These are phyloP conservation scores for Kewa caespitosa DNA, from an alignment of 179 eudicot species.

Conservation along the genomic window DNA sequence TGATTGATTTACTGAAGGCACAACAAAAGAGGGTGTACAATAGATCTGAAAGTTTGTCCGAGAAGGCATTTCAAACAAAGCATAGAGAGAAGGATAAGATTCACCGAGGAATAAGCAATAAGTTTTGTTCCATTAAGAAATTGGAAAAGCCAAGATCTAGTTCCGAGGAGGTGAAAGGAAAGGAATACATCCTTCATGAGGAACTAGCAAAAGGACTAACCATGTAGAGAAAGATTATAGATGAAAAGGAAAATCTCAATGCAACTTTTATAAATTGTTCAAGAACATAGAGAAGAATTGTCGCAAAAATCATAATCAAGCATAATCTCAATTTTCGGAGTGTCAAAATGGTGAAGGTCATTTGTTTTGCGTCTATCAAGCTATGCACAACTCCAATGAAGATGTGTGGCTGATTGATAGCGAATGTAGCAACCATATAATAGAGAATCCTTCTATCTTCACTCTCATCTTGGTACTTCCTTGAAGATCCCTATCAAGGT, in stretches of 20 bases:
- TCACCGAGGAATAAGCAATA: too few species aligned
- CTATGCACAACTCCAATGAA: background rate
- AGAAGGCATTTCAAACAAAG: too few species aligned
- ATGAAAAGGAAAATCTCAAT: background rate
- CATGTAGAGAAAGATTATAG: too few species aligned
- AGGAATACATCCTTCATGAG: too few species aligned
- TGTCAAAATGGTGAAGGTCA: background rate
- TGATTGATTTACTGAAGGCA: too few species aligned
- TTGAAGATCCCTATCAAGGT: background rate
- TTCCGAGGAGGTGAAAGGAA: too few species aligned
- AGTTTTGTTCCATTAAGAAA: too few species aligned
- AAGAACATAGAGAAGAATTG: background rate
- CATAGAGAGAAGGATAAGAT: too few species aligned
- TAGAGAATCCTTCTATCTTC: background rate
- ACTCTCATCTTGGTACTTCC: background rate
- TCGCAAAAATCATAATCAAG: background rate
- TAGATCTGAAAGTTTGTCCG: too few species aligned
- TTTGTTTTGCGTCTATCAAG: background rate
- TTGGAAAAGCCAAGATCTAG: too few species aligned
- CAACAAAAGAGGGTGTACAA: too few species aligned
- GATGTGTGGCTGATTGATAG: background rate
- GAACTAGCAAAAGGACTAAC: too few species aligned
- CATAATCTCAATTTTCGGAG: background rate
- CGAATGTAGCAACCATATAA: constrained; percentile 18
- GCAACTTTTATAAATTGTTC: background rate